phyloP scores from a whole-genome alignment of 108 stramenopile species.

The Hondaea fermentalgiana region DNA sequence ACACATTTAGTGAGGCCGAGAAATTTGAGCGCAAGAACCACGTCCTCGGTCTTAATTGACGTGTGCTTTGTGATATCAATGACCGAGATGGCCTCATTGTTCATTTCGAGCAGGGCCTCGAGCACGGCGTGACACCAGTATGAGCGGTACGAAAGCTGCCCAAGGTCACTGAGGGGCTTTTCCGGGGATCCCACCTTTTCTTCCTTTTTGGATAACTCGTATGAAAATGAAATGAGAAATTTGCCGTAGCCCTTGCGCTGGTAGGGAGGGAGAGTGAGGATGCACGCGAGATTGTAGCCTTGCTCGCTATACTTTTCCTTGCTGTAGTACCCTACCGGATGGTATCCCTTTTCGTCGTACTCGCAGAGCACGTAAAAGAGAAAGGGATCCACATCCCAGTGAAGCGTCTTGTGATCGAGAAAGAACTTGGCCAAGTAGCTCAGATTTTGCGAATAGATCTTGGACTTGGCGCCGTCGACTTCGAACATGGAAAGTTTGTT shows the following conservation, averaged over 20 bases:
- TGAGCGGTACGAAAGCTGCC: conserved; percentile 85
- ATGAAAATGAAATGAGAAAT: conserved; percentile 93
- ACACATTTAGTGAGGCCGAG: conserved; percentile 88
- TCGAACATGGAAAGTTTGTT: conserved; percentile 73
- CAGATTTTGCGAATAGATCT: conserved; percentile 92
- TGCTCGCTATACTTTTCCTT: conserved; percentile 98
- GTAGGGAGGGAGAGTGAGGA: conserved; percentile 93
- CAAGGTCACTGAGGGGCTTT: conserved; percentile 95
- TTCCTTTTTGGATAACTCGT: conserved; percentile 91
- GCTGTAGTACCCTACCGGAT: conserved; percentile 89
- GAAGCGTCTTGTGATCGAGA: conserved; percentile 97
- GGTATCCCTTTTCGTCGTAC: conserved; percentile 69
- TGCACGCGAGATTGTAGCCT: conserved; percentile 98
- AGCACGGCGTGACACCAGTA: conserved; percentile 84
- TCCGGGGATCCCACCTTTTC: conserved; percentile 93
- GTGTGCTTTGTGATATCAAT: conserved; percentile 71
- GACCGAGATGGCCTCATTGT: conserved; percentile 59
- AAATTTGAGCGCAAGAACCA: conserved; percentile 84
- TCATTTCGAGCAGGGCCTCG: conserved; percentile 28
- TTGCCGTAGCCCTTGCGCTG: conserved; percentile 98
- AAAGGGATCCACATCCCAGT: conserved; percentile 97
- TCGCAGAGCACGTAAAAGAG: conserved; percentile 92
- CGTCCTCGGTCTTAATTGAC: conserved; percentile 90
- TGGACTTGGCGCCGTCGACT: conserved; percentile 84
- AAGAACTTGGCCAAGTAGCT: conserved; percentile 97